Evolutionary conservation across 305 asterid species (phyloP).

Genomic region (Fraxinus latifolia): DNA sequence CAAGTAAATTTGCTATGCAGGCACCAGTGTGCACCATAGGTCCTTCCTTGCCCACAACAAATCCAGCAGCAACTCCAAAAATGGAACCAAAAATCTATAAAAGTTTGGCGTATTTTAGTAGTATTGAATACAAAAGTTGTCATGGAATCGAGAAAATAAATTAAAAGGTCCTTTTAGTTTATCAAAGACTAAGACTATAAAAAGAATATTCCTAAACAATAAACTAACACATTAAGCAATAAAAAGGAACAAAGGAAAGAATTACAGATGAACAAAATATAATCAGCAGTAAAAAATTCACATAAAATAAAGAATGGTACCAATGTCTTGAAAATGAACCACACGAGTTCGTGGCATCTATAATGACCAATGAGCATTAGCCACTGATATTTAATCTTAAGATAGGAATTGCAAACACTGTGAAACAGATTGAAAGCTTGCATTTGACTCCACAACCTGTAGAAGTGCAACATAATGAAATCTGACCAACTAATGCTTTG

Average conservation of each 20-base stretch:
- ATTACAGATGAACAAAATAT: neutral
- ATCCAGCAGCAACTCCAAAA: slow-evolving; percentile 96
- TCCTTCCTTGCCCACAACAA: slow-evolving; percentile 96
- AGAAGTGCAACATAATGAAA: neutral
- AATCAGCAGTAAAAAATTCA: neutral
- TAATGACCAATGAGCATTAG: neutral
- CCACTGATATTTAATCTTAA: slow-evolving; percentile 1
- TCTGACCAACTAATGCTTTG: neutral
- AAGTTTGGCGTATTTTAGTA: slow-evolving; percentile 15
- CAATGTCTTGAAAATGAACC: neutral
- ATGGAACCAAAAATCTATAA: slow-evolving; percentile 86
- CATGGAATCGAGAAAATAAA: neutral
- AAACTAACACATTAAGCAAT: neutral
- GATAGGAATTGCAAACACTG: neutral
- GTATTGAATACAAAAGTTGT: neutral
- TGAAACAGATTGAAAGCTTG: neutral
- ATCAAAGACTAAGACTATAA: neutral
- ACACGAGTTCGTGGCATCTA: neutral
- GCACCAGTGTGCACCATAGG: slow-evolving; percentile 99
- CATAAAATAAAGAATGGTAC: neutral
- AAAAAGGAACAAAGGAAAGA: neutral
- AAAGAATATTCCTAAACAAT: neutral
- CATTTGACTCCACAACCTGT: neutral
- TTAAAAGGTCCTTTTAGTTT: neutral
- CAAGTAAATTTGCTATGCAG: slow-evolving; percentile 89